Evolutionary conservation across 768 basidiomycete genomes (phyloP), one percentile per base, ranked within the genome.

Genomic region (Collybiopsis confluens): DNA sequence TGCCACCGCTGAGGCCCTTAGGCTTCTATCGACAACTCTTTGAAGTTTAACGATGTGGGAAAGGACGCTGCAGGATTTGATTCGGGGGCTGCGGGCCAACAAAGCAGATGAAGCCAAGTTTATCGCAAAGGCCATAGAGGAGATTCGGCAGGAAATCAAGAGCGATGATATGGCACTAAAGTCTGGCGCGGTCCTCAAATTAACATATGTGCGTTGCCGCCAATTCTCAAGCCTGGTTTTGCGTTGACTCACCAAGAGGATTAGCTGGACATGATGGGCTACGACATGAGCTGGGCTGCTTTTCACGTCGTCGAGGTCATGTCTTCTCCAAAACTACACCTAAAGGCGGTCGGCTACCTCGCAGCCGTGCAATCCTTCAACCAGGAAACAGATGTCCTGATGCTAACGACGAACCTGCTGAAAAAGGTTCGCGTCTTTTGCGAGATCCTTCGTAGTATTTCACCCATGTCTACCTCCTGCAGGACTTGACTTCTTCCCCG

Each of bases 291-390:
- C 55, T 97, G 93, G 85, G 95, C 95, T 42, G 91, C 97, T 7
- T 99, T 99, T 63, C 86, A 96, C 67, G 89, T 99, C 50, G 87
- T 98, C 5, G 97, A 99, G 65, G 93, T 96, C 67, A 99, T 99
- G 97, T 93, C 93, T 35, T 94, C 93, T 3, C 74, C 88, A 3
- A 86, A 86, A 65, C 82, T 87, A 59, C 95, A 98, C 70, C 78
- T 98, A 59, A 99, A 99, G 76, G 85, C 83, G 24, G 87, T 98
- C 45, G 97, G 97, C 11, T 98, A 99, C 69, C 86, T 99, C 21
- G 97, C 90, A 1, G 94, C 97, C 3, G 70, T 82, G 38, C 85
- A 94, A 70, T 95, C 94, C 1, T 99, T 98, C 68, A 79, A 86
- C 41, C 83, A 92, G 60, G 92, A 96, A 54, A 98, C 97, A 1